These are phyloP conservation scores for Solanum hybrid DNA, from an alignment of 305 asterid species.

Conservation along the genomic window DNA sequence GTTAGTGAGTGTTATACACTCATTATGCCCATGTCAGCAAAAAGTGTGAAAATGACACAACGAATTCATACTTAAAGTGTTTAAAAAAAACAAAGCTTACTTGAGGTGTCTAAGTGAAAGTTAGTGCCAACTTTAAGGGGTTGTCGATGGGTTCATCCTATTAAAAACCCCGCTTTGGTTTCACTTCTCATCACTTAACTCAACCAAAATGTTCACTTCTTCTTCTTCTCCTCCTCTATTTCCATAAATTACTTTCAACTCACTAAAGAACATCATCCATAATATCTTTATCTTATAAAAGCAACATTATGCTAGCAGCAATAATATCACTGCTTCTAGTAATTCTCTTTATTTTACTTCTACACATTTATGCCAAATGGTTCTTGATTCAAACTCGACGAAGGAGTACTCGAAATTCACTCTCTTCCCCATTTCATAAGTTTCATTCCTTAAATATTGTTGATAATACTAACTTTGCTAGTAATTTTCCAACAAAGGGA, in stretches of 20 bases:
- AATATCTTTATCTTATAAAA: slow-evolving; percentile 18
- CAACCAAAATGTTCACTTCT: background rate
- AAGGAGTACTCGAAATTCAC: background rate
- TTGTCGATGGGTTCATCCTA: background rate
- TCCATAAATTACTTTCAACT: background rate
- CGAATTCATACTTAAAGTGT: too few species aligned
- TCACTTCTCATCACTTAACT: background rate
- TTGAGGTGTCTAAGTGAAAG: too few species aligned
- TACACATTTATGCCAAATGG: slow-evolving; percentile 45
- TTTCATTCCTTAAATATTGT: background rate
- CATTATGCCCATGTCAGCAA: too few species aligned
- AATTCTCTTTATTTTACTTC: slow-evolving; percentile 27
- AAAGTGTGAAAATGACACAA: too few species aligned
- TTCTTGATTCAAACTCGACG: slow-evolving; percentile 23
- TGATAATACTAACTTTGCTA: background rate
- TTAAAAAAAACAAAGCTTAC: too few species aligned
- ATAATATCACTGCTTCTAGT: slow-evolving; percentile 34
- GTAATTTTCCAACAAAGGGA: background rate
- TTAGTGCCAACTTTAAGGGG: too few species aligned
- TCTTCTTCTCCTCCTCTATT: background rate
- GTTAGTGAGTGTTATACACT: too few species aligned
- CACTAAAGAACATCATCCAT: background rate
- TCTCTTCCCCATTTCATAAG: background rate
- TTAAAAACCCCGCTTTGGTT: background rate
- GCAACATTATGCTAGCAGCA: slow-evolving; percentile 33